Evolutionary conservation across 2,329 filamentous ascomycete genomes (phyloP).

Genomic region (Alternaria brassicae): DNA sequence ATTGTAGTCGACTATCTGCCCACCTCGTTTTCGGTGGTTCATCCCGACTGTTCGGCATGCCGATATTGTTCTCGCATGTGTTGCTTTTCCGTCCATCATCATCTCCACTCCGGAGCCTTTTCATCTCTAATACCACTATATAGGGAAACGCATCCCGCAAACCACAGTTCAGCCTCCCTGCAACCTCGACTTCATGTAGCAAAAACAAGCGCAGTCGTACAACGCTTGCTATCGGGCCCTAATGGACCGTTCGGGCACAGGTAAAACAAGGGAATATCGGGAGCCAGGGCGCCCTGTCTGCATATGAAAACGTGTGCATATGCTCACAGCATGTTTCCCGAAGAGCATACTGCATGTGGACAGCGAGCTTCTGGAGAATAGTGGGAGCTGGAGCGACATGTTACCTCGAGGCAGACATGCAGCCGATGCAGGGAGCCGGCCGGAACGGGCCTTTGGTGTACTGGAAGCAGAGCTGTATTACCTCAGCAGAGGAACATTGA

Average conservation of each 20-base stretch:
- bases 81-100: slow-evolving; percentile 1
- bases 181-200: not conserved
- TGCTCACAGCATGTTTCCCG: not conserved
- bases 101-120: not conserved
- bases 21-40: not conserved
- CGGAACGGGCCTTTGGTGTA: not conserved
- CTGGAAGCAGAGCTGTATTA: not conserved
- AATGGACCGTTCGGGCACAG: not conserved
- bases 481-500: not conserved
- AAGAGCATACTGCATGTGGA: not conserved
- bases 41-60: slow-evolving; percentile 4
- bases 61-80: slow-evolving; percentile 1
- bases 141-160: not conserved
- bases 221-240: slow-evolving; percentile 5
- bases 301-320: slow-evolving; percentile 1
- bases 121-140: slow-evolving; percentile 2
- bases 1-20: not conserved
- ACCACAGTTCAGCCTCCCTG: not conserved
- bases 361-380: slow-evolving; percentile 3
- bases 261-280: slow-evolving; percentile 8
- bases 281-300: slow-evolving; percentile 14
- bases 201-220: slow-evolving; percentile 6
- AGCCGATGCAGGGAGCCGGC: slow-evolving; percentile 7
- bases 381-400: slow-evolving; percentile 14
- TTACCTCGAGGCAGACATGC: not conserved